A percentile compares a stretch with the other conserved stretches of the same genome.
phyloP scores from a whole-genome alignment of 1,284 basidiomycete species.

The Apiotrichum domesticum region DNA sequence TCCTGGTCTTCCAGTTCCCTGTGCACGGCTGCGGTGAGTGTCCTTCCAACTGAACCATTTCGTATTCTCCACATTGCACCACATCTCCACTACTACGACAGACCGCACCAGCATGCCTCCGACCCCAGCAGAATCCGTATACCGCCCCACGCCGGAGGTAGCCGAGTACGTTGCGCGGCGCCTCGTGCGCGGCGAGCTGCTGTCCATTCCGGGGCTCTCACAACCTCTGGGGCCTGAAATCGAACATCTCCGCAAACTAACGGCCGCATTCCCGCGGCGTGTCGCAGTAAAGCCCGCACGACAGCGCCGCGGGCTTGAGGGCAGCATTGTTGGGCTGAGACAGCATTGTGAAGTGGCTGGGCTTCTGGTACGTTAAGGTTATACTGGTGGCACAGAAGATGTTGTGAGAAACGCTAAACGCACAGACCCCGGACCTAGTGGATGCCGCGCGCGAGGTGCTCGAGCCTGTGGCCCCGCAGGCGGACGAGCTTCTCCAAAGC shows the following conservation, averaged over 20 bases:
- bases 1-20: too few relatives aligned
- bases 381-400: too few relatives aligned
- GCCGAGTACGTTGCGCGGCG: conserved; percentile 13
- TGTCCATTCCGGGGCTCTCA: not conserved
- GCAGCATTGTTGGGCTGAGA: not conserved
- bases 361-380: not conserved
- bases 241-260: not conserved
- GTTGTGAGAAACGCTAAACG: too few relatives aligned
- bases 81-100: too few relatives aligned
- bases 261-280: not conserved
- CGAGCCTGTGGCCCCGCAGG: not conserved
- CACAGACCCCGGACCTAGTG: not conserved
- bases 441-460: not conserved
- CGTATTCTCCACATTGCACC: too few relatives aligned
- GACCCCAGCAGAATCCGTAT: not conserved
- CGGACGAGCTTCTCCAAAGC: not conserved
- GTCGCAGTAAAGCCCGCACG: not conserved
- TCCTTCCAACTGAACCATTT: too few relatives aligned
- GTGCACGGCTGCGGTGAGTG: too few relatives aligned
- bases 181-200: conserved; percentile 1
- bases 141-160: not conserved
- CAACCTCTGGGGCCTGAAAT: not conserved
- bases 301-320: not conserved
- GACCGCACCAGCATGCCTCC: too few relatives aligned
- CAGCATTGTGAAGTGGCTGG: not conserved